Base-by-base conservation (phyloP, 768 basidiomycete species). In the Rhodotorula sphaerocarpa region DNA sequence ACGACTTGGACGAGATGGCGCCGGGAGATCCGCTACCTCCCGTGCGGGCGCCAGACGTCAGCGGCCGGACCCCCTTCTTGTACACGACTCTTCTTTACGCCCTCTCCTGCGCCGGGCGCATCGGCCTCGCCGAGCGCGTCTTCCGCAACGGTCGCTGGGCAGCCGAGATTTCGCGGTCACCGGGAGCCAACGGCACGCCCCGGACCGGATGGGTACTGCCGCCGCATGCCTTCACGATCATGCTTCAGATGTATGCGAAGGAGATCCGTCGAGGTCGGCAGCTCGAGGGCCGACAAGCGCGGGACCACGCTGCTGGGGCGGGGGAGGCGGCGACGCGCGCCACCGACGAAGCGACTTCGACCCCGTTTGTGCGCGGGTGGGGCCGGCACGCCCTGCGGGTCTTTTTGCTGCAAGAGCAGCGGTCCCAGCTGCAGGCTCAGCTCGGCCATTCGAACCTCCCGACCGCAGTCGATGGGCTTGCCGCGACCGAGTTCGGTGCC, bases 181-280 rank as follows among this genome's bases (percentile, higher is more conserved):
- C 28, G 12, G 36, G 45, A 0, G 27, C 5, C 25, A 16, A 23
- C 46, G 34, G 10, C 39, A 48, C 23, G 42, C 36, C 20, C n/a
- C 27, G 84, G 50, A 46, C 28, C 27, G 63, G 57, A 0, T 90
- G 87, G 87, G 78, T 78, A 56, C 74, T 89, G 25, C 81, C 83
- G 12, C 75, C 83, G 4, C 78, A 83, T 14, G 82, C 85, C 2
- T 89, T 87, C 72, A 88, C 86, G 3, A 75, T 81, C 52, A 86
- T 88, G 83, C 72, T 90, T 59, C 78, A 82, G 50, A 76, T 81
- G 36, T 87, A 86, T 65, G 79, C 76, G 1, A 30, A 9, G 39
- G 68, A 73, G 34, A 57, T 55, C 2, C 27, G 33, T 28, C 58
- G 67, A 5, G 67, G 67, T 12, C 42, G 50, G 27, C 30, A 30